These are phyloP conservation scores for Aspergillus sp. DNA, from an alignment of 2,329 filamentous ascomycete species.

Conservation along the genomic window DNA sequence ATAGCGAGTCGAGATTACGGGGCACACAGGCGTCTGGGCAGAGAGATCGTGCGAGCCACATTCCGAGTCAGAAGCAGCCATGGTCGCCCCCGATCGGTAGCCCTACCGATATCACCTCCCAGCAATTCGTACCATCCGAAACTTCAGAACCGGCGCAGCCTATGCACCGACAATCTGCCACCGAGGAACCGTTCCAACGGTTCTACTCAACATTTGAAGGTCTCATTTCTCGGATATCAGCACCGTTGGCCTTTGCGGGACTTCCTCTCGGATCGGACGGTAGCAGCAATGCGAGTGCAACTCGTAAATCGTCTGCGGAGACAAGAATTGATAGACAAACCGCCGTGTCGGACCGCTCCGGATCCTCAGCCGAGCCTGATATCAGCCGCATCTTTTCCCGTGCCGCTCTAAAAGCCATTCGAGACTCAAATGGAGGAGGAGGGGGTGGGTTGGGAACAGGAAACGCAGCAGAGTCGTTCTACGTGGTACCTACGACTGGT, in stretches of 20 bases:
- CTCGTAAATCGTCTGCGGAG: constrained; percentile 35
- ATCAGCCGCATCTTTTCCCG: constrained; percentile 80
- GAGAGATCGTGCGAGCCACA: constrained; percentile 28
- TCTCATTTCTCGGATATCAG: constrained; percentile 83
- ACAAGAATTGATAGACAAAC: constrained; percentile 38
- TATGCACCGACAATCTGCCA: constrained; percentile 21
- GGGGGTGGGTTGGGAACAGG: constrained; percentile 38
- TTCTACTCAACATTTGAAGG: constrained; percentile 93
- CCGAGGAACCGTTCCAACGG: constrained; percentile 78
- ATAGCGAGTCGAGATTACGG: constrained; percentile 30
- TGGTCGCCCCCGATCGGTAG: constrained; percentile 36
- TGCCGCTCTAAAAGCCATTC: constrained; percentile 76
- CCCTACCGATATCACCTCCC: constrained; percentile 35
- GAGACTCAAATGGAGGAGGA: constrained; percentile 61
- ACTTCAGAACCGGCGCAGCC: constrained; percentile 25
- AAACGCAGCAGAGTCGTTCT: constrained; percentile 73
- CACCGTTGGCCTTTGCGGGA: constrained; percentile 88
- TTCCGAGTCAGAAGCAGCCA: constrained; percentile 28
- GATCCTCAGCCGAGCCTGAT: constrained; percentile 63
- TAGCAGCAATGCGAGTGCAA: constrained; percentile 22
- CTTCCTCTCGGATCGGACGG: constrained; percentile 68
- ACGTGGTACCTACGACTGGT: constrained; percentile 88
- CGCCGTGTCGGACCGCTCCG: constrained; percentile 42
- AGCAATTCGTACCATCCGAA: constrained; percentile 32
- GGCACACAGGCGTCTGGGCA: constrained; percentile 16